Evolutionary conservation across 768 basidiomycete genomes (phyloP).

Genomic region (Suillus decipiens): DNA sequence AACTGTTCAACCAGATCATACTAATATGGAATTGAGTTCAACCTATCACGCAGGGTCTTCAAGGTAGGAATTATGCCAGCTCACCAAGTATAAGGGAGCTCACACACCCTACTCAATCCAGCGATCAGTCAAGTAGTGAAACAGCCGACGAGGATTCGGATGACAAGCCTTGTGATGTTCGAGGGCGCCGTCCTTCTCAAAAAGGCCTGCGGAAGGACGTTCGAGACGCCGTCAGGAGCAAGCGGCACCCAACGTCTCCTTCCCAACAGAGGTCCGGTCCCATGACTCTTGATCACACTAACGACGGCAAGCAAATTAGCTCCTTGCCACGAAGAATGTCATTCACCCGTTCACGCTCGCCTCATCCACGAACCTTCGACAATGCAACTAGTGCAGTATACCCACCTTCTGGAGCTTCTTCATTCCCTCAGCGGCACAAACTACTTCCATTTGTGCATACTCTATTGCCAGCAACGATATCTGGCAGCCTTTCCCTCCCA

Average conservation of each 20-base stretch:
- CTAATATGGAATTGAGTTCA: conserved; percentile 72
- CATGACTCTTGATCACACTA: conserved; percentile 24
- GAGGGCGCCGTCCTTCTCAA: conserved; percentile 44
- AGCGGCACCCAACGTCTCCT: conserved; percentile 29
- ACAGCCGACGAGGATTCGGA: conserved; percentile 63
- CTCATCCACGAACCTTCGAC: conserved; percentile 43
- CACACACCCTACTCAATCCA: conserved; percentile 23
- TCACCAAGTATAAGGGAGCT: conserved; percentile 7
- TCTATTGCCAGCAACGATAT: conserved; percentile 51
- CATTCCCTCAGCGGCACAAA: conserved; percentile 46
- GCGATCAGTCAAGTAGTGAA: conserved; percentile 53
- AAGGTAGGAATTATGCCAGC: conserved; percentile 45
- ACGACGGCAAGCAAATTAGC: conserved; percentile 36
- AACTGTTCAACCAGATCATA: conserved; percentile 24
- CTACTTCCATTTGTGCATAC: conserved; percentile 22
- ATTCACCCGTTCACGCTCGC: conserved; percentile 77
- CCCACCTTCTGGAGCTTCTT: conserved; percentile 41
- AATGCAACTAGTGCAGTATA: conserved; percentile 37
- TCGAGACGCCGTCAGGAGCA: conserved; percentile 28
- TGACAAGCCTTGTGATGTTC: conserved; percentile 42
- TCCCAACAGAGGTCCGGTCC: conserved; percentile 28
- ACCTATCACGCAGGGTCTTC: conserved; percentile 88
- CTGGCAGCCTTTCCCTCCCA: conserved; percentile 47
- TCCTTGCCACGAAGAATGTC: conserved; percentile 41
- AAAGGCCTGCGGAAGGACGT: conserved; percentile 31